Evolutionary conservation across 345 rosid species (phyloP), one percentile per base, ranked within the genome.

Genomic region (Ceriops decandra): DNA sequence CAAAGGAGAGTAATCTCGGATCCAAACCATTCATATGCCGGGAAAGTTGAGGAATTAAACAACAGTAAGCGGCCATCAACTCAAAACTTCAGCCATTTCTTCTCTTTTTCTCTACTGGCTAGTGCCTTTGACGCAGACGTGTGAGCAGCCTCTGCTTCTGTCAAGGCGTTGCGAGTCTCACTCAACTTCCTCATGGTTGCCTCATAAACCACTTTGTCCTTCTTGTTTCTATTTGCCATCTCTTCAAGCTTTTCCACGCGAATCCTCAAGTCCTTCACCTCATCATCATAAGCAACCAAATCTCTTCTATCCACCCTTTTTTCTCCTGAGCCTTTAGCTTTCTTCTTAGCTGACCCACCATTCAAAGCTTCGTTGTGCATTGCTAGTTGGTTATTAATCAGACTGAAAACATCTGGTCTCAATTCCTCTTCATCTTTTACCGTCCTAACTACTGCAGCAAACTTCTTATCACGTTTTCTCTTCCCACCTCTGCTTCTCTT

Each of bases 41-140:
- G 9, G 28, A 24, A 22, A 27, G 19, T 21, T 9, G 26, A 2
- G 5, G 27, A 54, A 24, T 10, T 4, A 22, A 10, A 56, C 7
- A 56, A 27, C 30, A 16, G 11, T 26, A 56, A 8, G 10, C 9
- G 24, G 26, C n/a, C 20, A 52, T 13, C 33, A 21, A 10, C 46
- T 83, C 81, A 91, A 77, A 95, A 91, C 84, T 90, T 87, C 2
- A 90, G 96, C 98, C 96, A 91, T 82, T 82, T 90, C 83, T 95
- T 95, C 82, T 91, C 96, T 66, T 84, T 90, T 72, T 91, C 99
- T 83, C 82, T 85, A 73, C 84, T 76, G 32, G 67, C 83, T n/a
- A 95, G 81, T 31, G 87, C 85, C 61, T 77, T 76, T 30, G 97
- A 82, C 26, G 93, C 92, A 51, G 95, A 90, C 30, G 84, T 85